phyloP scores from a whole-genome alignment of 345 rosid species.

The Ricinus communis region DNA sequence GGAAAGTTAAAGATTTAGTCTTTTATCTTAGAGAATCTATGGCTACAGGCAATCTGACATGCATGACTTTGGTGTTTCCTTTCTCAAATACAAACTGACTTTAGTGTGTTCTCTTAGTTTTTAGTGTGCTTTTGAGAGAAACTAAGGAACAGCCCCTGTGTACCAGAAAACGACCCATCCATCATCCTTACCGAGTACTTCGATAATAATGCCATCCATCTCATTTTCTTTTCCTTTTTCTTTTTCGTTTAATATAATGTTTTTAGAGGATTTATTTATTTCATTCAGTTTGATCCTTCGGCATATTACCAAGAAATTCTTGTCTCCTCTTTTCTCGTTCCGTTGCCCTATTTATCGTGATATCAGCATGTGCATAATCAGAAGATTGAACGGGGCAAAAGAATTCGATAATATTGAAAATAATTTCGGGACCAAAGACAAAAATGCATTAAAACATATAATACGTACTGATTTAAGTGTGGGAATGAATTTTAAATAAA shows the following conservation, averaged over 20 bases:
- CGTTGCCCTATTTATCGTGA: too few relatives aligned
- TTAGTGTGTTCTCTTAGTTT: conserved; percentile 12
- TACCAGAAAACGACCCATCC: conserved; percentile 52
- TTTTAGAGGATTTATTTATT: too few relatives aligned
- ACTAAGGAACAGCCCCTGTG: conserved; percentile 17
- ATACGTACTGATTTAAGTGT: too few relatives aligned
- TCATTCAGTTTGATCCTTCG: background rate
- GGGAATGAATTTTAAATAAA: too few relatives aligned
- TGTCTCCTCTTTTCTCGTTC: too few relatives aligned
- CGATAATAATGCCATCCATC: conserved; percentile 41
- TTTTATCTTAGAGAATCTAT: background rate
- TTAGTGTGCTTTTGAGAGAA: conserved; percentile 8
- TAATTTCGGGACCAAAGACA: too few relatives aligned
- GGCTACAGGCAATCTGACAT: conserved; percentile 41
- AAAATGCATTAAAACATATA: too few relatives aligned
- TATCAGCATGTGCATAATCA: too few relatives aligned
- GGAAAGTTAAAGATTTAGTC: background rate
- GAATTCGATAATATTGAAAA: too few relatives aligned
- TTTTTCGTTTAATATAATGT: background rate
- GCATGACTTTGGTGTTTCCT: conserved; percentile 35
- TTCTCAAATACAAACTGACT: conserved; percentile 29
- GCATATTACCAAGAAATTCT: too few relatives aligned
- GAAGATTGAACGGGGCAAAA: too few relatives aligned
- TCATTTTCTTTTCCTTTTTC: background rate
- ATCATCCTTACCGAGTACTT: conserved; percentile 31